A percentile compares a stretch with the other conserved stretches of the same genome.
Evolutionary conservation across 2,329 filamentous ascomycete genomes (phyloP).

Genomic region (Graphiopsis chlorocephala): DNA sequence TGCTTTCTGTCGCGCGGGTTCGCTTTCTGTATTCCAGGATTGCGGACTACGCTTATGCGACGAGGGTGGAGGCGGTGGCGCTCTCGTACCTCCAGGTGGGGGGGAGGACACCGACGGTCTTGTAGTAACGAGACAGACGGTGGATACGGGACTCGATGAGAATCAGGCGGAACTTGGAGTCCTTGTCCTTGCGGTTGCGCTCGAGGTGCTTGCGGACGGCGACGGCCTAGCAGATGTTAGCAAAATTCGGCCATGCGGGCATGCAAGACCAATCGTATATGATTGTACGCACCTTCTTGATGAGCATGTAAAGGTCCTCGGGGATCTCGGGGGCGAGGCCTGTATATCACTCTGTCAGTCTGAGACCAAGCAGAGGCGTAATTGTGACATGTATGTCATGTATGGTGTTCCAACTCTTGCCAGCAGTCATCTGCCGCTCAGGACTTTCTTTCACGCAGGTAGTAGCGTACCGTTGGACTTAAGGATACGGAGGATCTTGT

Average conservation of each 20-base stretch:
- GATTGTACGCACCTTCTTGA: slow-evolving; percentile 82
- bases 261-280: slow-evolving; percentile 7
- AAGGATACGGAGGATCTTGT: slow-evolving; percentile 99
- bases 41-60: slow-evolving; percentile 64
- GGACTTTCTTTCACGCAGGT: slow-evolving; percentile 38
- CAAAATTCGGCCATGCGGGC: slow-evolving; percentile 13
- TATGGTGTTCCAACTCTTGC: slow-evolving; percentile 28
- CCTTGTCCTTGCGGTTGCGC: slow-evolving; percentile 99
- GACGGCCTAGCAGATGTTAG: slow-evolving; percentile 63
- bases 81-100: slow-evolving; percentile 99
- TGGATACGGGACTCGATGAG: slow-evolving; percentile 99
- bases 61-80: slow-evolving; percentile 90
- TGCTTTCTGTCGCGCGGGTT: slow-evolving; percentile 4
- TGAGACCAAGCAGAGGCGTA: slow-evolving; percentile 44
- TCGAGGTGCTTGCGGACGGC: slow-evolving; percentile 99
- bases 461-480: slow-evolving; percentile 88
- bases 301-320: slow-evolving; percentile 99
- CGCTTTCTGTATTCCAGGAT: slow-evolving; percentile 13
- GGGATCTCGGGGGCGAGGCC: slow-evolving; percentile 98
- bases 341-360: slow-evolving; percentile 55
- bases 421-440: slow-evolving; percentile 26
- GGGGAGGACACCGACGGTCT: slow-evolving; percentile 79
- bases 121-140: slow-evolving; percentile 99
- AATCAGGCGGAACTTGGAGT: slow-evolving; percentile 99
- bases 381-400: slow-evolving; percentile 25